A percentile compares a stretch with the other conserved stretches of the same genome.
Conservation (phyloP, 805 yeast genomes). For the Starmerella roubikii region DNA sequence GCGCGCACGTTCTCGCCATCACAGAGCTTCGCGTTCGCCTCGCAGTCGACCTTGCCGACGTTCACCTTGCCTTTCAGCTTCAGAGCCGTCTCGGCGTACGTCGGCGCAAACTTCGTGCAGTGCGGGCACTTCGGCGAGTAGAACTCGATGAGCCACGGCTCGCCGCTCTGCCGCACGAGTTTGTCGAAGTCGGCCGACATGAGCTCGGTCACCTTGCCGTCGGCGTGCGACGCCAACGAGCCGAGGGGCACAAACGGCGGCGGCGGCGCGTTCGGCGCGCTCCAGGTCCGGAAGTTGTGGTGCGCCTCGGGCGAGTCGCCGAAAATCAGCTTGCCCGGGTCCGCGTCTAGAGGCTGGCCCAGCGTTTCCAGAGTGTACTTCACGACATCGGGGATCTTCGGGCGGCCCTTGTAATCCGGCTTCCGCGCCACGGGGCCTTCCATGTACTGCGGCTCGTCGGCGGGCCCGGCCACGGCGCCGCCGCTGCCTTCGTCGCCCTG, state of each 20-base stretch:
- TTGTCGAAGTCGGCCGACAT: conserved; percentile 21
- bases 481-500: conserved; percentile 1
- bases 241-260: conserved; percentile 10
- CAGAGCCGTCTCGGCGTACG: conserved; percentile 28
- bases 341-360: conserved; percentile 16
- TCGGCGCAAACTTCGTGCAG: conserved; percentile 27
- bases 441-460: conserved; percentile 12
- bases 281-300: conserved; percentile 17
- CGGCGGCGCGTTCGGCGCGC: conserved; percentile 17
- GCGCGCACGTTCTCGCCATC: conserved; percentile 22
- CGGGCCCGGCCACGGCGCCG: conserved; percentile 5
- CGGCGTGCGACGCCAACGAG: conserved; percentile 13
- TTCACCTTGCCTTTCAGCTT: conserved; percentile 25
- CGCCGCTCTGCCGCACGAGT: conserved; percentile 21
- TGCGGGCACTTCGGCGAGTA: conserved; percentile 31
- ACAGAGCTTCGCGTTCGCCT: conserved; percentile 25
- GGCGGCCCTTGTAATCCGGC: conserved; percentile 7
- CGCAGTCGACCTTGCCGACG: conserved; percentile 32
- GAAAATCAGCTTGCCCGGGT: conserved; percentile 15
- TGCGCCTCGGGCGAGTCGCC: conserved; percentile 15
- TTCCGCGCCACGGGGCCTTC: conserved; percentile 7
- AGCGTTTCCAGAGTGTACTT: conserved; percentile 13
- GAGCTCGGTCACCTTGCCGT: conserved; percentile 26
- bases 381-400: conserved; percentile 14
- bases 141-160: conserved; percentile 32